Base-by-base conservation (phyloP, 2,329 filamentous ascomycete species). In the Alternaria conjuncta region DNA sequence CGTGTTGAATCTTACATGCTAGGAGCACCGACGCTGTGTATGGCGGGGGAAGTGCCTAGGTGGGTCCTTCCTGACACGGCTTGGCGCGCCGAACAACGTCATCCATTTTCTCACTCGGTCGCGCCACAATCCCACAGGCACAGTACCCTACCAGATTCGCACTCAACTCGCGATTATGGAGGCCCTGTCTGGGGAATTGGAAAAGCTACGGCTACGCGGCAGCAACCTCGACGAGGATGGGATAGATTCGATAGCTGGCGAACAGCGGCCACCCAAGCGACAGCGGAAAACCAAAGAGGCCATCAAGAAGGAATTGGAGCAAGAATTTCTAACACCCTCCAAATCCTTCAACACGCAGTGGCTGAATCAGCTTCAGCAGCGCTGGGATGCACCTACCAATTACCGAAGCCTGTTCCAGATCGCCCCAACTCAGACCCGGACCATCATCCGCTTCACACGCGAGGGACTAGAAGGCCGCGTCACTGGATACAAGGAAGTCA, bases 401-500 rank as follows among this genome's bases (percentile, higher is more conserved):
- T 92, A 94, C 77, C 87, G 89, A n/a, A 89, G 93, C 60, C 86
- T 98, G 18, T 97, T 97, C 80, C 88, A 90, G 67, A 86, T 98
- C 58, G 93, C 94, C 2, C 92, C 94, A 4, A 96, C 95, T 0
- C 96, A 98, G 81, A 95, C 94, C 15, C 89, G 96, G 61, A 98
- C 94, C n/a, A 90, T 97, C 70, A 97, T 93, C 26, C 90, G 96
- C 28, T 99, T 99, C 79, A 91, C 90, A 47, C 88, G 96, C 59
- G 93, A 97, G 80, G 96, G 96, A 6, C 86, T 98, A 13, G 94
- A 98, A 81, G 96, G 96, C 21, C 88, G 91, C 56, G 95, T 99
- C 23, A 97, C 93, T 9, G 94, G 94, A 55, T 98, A 99, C 80
- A 92, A 90, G 76, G 96, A 97, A 78, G 92, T 98, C 55, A 97